Evolutionary conservation across 345 rosid species (phyloP).

Genomic region (Ceriops tagal): DNA sequence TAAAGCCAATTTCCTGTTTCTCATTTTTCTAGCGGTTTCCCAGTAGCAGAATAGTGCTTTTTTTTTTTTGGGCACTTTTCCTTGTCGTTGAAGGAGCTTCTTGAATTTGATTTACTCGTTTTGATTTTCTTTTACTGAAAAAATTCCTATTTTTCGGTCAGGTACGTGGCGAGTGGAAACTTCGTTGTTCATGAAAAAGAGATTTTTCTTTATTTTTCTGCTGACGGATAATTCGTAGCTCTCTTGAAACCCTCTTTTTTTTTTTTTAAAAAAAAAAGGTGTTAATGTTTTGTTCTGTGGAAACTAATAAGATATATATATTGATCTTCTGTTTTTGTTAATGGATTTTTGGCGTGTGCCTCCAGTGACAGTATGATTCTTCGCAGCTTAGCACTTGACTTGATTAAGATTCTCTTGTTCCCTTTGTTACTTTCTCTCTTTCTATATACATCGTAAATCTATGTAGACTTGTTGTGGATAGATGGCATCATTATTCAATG

Average conservation of each 20-base stretch:
- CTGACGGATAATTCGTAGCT: too few relatives aligned
- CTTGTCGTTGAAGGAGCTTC: background rate
- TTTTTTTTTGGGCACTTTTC: background rate
- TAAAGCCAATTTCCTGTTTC: too few relatives aligned
- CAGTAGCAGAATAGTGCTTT: background rate
- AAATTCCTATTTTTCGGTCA: background rate
- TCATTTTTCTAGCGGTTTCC: background rate
- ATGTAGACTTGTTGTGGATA: too few relatives aligned
- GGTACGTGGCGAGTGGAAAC: background rate
- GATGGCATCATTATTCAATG: too few relatives aligned
- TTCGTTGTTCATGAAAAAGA: background rate
- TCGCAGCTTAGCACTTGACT: background rate
- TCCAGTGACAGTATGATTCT: too few relatives aligned
- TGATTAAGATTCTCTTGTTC: background rate
- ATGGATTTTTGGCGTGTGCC: too few relatives aligned
- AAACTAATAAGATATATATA: background rate
- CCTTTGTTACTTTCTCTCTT: background rate
- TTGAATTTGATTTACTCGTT: background rate
- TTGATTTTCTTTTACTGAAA: background rate
- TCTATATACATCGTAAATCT: background rate
- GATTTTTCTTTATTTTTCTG: too few relatives aligned
- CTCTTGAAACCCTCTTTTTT: too few relatives aligned
- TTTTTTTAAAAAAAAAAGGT: too few relatives aligned
- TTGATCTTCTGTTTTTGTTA: too few relatives aligned
- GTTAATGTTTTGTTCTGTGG: too few relatives aligned